Base-by-base conservation (phyloP, 2,329 filamentous ascomycete species). In the Exserohilum turcica region DNA sequence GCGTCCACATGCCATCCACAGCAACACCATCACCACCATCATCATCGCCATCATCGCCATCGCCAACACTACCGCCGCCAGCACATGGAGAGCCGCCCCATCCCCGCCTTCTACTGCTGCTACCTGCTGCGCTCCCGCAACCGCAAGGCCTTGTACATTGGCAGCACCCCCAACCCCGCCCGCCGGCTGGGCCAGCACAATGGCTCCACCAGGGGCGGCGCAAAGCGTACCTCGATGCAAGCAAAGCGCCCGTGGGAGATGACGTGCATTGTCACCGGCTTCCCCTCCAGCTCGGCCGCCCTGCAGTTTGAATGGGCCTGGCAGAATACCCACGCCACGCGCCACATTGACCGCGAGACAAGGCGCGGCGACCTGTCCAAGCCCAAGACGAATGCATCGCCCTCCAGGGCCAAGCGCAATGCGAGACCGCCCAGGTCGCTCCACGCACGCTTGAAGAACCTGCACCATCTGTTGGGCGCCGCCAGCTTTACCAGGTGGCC, bases 241-340 rank as follows among this genome's bases (percentile, higher is more conserved):
- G 85, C 76, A 3, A 76, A 92, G 56, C 83, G 91, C 36, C 94
- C 94, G 0, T 97, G 94, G 73, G 73, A 76, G 48, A 95, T 96
- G 89, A 84, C 90, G 2, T 86, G 86, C 35, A 80, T 97, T 5
- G 89, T 97, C 1, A 89, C 90, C 6, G 93, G 93, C 0, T 99
- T 99, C 61, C 91, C 90, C 0, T 93, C 89, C 61, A 88, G 88
- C 66, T 85, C 93, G 31, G 91, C 90, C 0, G 94, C 94, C 0
- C 77, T 99, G 59, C 93, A 97, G 69, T 97, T 99, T 70, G 93
- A 97, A 89, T 97, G 93, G 93, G 92, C 93, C 33, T 88, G 95
- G 81, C 90, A 90, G 61, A 92, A 97, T 70, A 85, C 92, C 1
- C 89, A 94, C 69, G 73, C 88, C 29, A 92, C 92, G 5, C 79